A percentile compares a stretch with the other conserved stretches of the same genome.
Evolutionary conservation across 257 asterid species (phyloP).

Genomic region (Ajuga chamaepitys): DNA sequence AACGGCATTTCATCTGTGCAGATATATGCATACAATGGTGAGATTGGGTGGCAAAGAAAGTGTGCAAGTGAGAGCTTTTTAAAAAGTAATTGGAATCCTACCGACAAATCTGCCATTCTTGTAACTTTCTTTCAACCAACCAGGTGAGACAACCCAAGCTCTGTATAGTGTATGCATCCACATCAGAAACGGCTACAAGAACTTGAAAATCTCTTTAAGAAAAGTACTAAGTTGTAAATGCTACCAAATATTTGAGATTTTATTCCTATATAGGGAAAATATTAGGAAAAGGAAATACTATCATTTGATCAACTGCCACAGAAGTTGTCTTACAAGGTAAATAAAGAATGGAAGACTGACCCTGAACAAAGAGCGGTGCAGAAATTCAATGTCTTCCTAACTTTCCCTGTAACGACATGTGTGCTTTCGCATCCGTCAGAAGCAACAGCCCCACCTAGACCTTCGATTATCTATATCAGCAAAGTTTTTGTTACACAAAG

Average conservation of each 20-base stretch:
- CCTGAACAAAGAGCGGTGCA: slow-evolving; percentile 95
- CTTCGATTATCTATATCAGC: slow-evolving; percentile 58
- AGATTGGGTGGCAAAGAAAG: neutral
- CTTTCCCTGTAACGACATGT: slow-evolving; percentile 81
- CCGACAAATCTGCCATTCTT: slow-evolving; percentile 65
- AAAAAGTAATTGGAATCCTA: slow-evolving; percentile 23
- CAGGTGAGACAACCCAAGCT: slow-evolving; percentile 83
- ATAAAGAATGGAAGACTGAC: slow-evolving; percentile 35
- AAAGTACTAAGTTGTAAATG: neutral
- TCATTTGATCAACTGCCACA: neutral
- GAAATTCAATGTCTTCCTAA: slow-evolving; percentile 70
- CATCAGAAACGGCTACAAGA: neutral
- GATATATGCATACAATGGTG: slow-evolving; percentile 3
- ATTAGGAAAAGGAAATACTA: neutral
- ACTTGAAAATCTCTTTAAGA: neutral
- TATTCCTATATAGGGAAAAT: neutral
- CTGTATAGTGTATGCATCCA: slow-evolving; percentile 30
- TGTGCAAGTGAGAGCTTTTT: neutral
- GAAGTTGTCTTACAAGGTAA: neutral
- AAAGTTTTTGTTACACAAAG: neutral
- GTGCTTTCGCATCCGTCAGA: slow-evolving; percentile 70
- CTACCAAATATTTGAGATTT: neutral
- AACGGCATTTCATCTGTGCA: slow-evolving; percentile 75
- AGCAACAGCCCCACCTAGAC: slow-evolving; percentile 81
- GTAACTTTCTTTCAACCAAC: slow-evolving; percentile 89